Evolutionary conservation across 805 yeast genomes (phyloP).

Genomic region (Wickerhamomyces alni): DNA sequence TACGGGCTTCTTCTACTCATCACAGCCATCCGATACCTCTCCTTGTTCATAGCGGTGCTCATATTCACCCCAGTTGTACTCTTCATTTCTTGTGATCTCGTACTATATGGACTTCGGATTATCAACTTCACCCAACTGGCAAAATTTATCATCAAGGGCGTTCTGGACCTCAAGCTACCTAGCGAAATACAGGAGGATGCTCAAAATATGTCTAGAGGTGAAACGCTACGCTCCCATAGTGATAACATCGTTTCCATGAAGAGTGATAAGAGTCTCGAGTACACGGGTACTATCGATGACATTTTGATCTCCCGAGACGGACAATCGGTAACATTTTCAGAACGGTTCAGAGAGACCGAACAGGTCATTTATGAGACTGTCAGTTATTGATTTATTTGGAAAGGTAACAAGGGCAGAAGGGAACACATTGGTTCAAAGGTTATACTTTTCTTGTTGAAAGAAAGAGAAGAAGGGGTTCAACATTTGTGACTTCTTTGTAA

Average conservation of each 20-base stretch:
- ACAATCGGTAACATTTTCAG: neutral
- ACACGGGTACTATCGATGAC: neutral
- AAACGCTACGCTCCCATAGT: too few relatives aligned
- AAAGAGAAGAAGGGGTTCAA: too few relatives aligned
- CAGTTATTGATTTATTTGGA: neutral
- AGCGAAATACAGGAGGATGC: neutral
- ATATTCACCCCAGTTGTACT: conserved; percentile 10
- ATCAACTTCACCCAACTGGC: conserved; percentile 4
- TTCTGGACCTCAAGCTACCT: conserved; percentile 5
- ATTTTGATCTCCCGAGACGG: neutral
- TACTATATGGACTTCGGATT: conserved; percentile 11
- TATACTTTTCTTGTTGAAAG: too few relatives aligned
- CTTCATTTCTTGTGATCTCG: conserved; percentile 14
- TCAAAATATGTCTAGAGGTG: too few relatives aligned
- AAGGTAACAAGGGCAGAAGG: neutral
- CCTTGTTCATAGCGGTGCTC: neutral
- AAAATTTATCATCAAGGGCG: conserved; percentile 1
- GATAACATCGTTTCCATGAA: too few relatives aligned
- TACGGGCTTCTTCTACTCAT: neutral
- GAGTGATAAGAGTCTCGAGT: too few relatives aligned
- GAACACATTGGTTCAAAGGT: neutral
- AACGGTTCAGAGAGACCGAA: neutral
- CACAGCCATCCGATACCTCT: neutral
- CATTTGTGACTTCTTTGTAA: too few relatives aligned
- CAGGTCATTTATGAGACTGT: neutral